These are phyloP conservation scores for Vigna radiata DNA, from an alignment of 306 rosid genomes.

Conservation along the genomic window DNA sequence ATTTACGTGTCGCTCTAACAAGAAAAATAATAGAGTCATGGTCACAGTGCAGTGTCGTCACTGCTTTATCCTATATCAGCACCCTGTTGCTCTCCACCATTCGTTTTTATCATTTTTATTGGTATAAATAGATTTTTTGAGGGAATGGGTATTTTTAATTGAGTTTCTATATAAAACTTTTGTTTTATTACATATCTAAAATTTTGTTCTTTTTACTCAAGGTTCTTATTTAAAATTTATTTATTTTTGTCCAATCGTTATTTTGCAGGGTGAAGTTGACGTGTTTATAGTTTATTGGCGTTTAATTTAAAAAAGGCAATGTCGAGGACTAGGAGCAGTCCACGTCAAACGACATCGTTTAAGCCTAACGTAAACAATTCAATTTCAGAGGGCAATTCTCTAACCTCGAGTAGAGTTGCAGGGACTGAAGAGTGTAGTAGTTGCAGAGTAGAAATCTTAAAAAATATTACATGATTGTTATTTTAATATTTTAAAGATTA, in stretches of 20 bases:
- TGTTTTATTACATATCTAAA: too few species aligned
- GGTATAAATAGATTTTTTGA: too few species aligned
- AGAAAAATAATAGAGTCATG: neutral
- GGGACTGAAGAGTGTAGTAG: neutral
- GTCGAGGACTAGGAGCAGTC: too few species aligned
- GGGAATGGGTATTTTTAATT: too few species aligned
- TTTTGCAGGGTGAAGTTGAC: too few species aligned
- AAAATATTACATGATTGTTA: neutral
- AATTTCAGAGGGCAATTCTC: neutral
- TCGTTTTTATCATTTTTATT: slow-evolving; percentile 34
- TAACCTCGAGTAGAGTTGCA: neutral
- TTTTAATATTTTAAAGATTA: neutral
- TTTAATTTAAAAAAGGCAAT: too few species aligned
- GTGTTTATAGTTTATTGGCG: too few species aligned
- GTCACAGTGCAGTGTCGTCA: neutral
- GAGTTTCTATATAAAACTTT: too few species aligned
- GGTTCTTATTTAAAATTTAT: too few species aligned
- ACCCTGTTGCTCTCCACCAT: slow-evolving; percentile 37
- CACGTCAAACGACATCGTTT: slow-evolving; percentile 28
- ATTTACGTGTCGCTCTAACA: slow-evolving; percentile 22
- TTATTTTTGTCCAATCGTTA: too few species aligned
- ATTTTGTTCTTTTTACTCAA: too few species aligned
- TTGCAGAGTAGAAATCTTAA: neutral
- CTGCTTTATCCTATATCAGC: slow-evolving; percentile 39
- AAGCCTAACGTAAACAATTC: neutral